Percentiles rank a stretch among this genome's conserved stretches.
Conservation (phyloP, 495 filamentous ascomycete genomes). For the Niebla homalea region DNA sequence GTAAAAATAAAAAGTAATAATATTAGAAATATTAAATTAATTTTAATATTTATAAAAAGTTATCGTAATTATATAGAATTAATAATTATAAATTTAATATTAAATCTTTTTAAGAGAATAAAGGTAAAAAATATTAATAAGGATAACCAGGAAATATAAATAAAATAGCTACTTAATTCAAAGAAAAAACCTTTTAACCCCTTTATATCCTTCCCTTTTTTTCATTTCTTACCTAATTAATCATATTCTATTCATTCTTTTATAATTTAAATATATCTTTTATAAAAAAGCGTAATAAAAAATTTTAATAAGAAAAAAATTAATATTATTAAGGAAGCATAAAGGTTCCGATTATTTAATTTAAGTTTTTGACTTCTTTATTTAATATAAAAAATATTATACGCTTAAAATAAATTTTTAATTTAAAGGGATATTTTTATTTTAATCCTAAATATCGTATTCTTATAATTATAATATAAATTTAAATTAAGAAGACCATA, state of each 20-base stretch:
- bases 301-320: neutral
- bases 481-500: too few relatives aligned
- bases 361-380: neutral
- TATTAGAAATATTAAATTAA: too few relatives aligned
- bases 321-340: neutral
- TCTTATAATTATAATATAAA: too few relatives aligned
- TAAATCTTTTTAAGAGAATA: neutral
- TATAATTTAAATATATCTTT: neutral
- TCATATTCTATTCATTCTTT: neutral
- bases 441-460: too few relatives aligned
- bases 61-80: too few relatives aligned
- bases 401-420: neutral
- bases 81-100: too few relatives aligned
- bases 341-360: neutral
- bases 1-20: too few relatives aligned
- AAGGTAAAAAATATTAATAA: neutral
- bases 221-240: neutral
- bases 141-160: neutral
- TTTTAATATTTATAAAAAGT: too few relatives aligned
- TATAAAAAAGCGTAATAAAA: neutral
- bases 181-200: neutral
- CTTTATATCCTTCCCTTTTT: neutral
- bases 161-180: neutral
- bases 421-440: neutral
- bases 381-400: neutral